Percentiles rank a stretch among this genome's conserved stretches.
Evolutionary conservation across 768 basidiomycete genomes (phyloP).

Genomic region (Sistotremastrum niveocremeum): DNA sequence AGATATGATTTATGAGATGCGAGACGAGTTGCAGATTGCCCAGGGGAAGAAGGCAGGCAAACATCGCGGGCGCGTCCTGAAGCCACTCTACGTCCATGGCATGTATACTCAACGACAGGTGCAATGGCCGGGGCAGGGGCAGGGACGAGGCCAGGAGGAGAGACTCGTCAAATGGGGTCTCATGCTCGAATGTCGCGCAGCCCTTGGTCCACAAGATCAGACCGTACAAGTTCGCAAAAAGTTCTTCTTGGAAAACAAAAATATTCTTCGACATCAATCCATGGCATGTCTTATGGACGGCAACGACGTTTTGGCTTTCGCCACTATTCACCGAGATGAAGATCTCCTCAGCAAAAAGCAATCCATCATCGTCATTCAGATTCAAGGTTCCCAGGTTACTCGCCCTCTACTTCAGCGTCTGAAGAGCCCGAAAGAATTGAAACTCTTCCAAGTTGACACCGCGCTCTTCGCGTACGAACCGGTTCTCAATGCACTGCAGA

Average conservation of each 20-base stretch:
- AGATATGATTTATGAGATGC: constrained; percentile 45
- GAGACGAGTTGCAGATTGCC: constrained; percentile 37
- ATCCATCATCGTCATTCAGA: constrained; percentile 39
- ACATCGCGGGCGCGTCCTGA: constrained; percentile 23
- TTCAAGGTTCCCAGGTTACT: constrained; percentile 30
- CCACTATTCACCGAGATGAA: constrained; percentile 41
- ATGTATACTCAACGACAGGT: constrained; percentile 18
- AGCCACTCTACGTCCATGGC: constrained; percentile 22
- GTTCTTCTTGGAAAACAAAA: constrained; percentile 24
- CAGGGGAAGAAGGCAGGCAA: constrained; percentile 26
- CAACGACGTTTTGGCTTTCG: constrained; percentile 35
- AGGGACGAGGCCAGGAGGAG: constrained; percentile 8
- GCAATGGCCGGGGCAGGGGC: constrained; percentile 26
- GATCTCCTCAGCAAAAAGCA: constrained; percentile 31
- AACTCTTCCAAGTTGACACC: constrained; percentile 44
- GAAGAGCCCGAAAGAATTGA: constrained; percentile 21
- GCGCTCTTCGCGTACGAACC: constrained; percentile 53
- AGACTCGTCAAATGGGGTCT: constrained; percentile 13
- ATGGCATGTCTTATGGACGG: constrained; percentile 38
- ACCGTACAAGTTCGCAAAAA: constrained; percentile 22
- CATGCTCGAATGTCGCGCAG: constrained; percentile 23
- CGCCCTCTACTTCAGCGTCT: constrained; percentile 27
- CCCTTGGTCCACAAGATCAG: constrained; percentile 15
- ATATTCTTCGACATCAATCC: constrained; percentile 40
- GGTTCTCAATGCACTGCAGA: constrained; percentile 42